These are phyloP conservation scores for Aspergillus floridensis DNA, from an alignment of 2,329 filamentous ascomycete species.

Conservation along the genomic window DNA sequence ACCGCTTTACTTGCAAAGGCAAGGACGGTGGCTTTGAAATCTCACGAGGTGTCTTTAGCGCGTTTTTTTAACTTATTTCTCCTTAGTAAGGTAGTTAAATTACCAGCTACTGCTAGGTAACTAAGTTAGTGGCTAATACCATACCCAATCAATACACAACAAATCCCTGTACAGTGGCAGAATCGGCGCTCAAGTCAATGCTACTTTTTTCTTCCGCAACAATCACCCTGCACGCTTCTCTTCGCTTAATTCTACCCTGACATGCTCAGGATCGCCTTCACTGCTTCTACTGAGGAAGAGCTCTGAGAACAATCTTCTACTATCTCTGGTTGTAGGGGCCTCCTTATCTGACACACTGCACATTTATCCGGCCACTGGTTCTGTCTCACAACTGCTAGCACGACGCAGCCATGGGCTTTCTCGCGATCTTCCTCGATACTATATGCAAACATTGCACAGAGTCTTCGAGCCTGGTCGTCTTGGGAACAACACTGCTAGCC, in stretches of 20 bases:
- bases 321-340: background rate
- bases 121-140: too few species aligned
- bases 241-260: background rate
- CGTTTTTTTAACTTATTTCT: too few species aligned
- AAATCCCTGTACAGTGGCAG: too few species aligned
- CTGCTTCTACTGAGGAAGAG: background rate
- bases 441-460: slow-evolving; percentile 47
- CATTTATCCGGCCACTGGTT: background rate
- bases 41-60: too few species aligned
- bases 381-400: background rate
- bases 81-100: too few species aligned
- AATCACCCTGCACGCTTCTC: too few species aligned
- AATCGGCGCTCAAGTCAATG: too few species aligned
- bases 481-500: slow-evolving; percentile 44
- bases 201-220: too few species aligned
- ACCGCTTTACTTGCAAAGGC: too few species aligned
- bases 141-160: too few species aligned
- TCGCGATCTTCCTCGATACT: slow-evolving; percentile 47
- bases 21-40: too few species aligned
- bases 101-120: too few species aligned
- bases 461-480: slow-evolving; percentile 48
- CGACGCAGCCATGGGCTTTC: slow-evolving; percentile 48
- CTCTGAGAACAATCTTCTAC: background rate
- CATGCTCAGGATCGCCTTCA: background rate
- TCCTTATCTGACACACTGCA: slow-evolving; percentile 12